A percentile compares a stretch with the other conserved stretches of the same genome.
Evolutionary conservation across 768 basidiomycete species (phyloP).

Genomic region (Fomitopsis serialis): DNA sequence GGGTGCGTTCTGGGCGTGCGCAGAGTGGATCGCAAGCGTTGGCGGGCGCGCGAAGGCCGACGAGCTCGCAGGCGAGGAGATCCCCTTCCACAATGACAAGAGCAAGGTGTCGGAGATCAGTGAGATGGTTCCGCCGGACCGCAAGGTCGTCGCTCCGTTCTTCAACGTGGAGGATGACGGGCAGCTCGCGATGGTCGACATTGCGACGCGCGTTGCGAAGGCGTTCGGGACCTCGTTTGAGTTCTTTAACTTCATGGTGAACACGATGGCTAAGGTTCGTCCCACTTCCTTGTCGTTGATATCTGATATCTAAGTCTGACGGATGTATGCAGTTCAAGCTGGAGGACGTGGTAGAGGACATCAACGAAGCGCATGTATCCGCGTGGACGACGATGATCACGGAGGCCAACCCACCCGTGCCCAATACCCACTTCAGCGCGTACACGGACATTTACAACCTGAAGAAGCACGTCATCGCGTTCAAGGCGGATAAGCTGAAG

Average conservation of each 20-base stretch:
- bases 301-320: background rate
- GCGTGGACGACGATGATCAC: constrained; percentile 81
- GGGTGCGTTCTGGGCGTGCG: constrained; percentile 71
- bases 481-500: constrained; percentile 71
- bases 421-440: constrained; percentile 66
- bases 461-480: constrained; percentile 63
- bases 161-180: constrained; percentile 87
- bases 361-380: constrained; percentile 79
- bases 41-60: constrained; percentile 61
- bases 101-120: constrained; percentile 58
- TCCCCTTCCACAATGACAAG: constrained; percentile 68
- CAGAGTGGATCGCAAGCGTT: constrained; percentile 64
- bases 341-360: constrained; percentile 73
- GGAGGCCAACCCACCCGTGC: constrained; percentile 63
- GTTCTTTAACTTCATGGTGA: constrained; percentile 70
- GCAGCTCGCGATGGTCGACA: constrained; percentile 60
- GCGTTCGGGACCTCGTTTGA: constrained; percentile 78
- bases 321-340: constrained; percentile 42
- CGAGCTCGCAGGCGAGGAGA: constrained; percentile 58
- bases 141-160: constrained; percentile 64
- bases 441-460: constrained; percentile 76
- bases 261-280: constrained; percentile 59
- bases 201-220: constrained; percentile 60
- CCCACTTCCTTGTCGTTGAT: background rate
- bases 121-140: constrained; percentile 51